Percentiles rank a stretch among this genome's conserved stretches.
These are phyloP conservation scores for Puccinia horiana DNA, from an alignment of 1,284 basidiomycete species.

Conservation along the genomic window DNA sequence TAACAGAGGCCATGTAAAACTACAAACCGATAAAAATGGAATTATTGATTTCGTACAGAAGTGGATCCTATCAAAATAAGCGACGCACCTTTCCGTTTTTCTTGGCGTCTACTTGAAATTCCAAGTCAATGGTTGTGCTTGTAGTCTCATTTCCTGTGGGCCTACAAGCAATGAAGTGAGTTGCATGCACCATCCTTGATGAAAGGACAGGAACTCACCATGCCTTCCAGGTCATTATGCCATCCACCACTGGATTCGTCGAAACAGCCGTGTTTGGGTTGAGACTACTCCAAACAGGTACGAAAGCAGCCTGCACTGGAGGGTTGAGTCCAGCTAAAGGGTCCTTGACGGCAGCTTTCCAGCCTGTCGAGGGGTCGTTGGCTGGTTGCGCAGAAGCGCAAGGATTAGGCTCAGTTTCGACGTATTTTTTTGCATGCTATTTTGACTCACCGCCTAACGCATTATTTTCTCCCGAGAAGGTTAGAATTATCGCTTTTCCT, in stretches of 20 bases:
- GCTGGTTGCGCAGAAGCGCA: not conserved
- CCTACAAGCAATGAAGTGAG: not conserved
- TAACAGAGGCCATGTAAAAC: slow-evolving; percentile 44
- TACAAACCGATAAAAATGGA: no score
- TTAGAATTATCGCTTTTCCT: slow-evolving; percentile 24
- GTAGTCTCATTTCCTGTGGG: slow-evolving; percentile 9
- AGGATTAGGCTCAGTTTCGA: not conserved
- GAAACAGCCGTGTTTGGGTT: slow-evolving; percentile 17
- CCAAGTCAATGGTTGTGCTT: slow-evolving; percentile 9
- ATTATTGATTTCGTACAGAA: no score
- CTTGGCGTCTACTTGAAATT: slow-evolving; percentile 30
- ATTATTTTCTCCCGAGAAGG: slow-evolving; percentile 37
- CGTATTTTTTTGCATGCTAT: not conserved
- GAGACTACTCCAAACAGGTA: slow-evolving; percentile 34
- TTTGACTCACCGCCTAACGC: slow-evolving; percentile 19
- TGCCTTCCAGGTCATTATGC: slow-evolving; percentile 42
- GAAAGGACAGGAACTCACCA: not conserved
- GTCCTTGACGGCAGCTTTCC: slow-evolving; percentile 27
- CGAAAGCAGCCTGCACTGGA: slow-evolving; percentile 32
- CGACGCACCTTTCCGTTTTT: not conserved
- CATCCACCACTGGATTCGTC: slow-evolving; percentile 39
- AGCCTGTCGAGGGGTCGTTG: slow-evolving; percentile 1
- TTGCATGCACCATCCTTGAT: not conserved
- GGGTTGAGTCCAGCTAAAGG: slow-evolving; percentile 9
- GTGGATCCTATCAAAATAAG: no score